Evolutionary conservation across 2,329 filamentous ascomycete genomes (phyloP), one percentile per base, ranked within the genome.

Genomic region (Macrophomina phaseolina): DNA sequence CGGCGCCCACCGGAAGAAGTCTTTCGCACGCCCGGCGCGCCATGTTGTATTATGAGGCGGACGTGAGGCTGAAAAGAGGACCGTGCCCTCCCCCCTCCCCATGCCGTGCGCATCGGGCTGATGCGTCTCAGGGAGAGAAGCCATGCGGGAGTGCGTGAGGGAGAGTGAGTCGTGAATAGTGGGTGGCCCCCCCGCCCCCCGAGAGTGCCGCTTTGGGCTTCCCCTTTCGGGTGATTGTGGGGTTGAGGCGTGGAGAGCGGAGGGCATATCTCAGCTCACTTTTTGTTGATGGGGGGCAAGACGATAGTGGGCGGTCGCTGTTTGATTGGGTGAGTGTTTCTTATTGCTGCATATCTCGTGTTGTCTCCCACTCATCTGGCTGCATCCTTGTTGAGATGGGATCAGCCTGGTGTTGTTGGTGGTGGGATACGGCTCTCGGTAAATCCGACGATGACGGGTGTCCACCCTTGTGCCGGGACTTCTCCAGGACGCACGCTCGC

Each of bases 1-100:
- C 34, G 38, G 34, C 45, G 56, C 56, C 56, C 56, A 48, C 56
- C 56, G 56, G 56, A 61, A 61, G 56, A 61, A 61, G 40, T 61
- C 56, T 48, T 61, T 61, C 28, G 23, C 23, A 23, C 23, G 23
- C 23, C 23, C 23, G 23, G 23, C 23, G 23, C 23, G 23, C 23
- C 42, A 45, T 45, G 42, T 23, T 23, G 38, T 14, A n/a, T 14
- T 45, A 5, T 14, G 42, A 45, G 23, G 46, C 46, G 46, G 46
- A 45, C 42, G 5, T 45, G 42, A 45, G 42, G 42, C 42, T 45
- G 42, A n/a, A 14, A 14, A 45, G 42, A 45, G 7, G 42, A 14
- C 42, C 42, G 42, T 45, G 42, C 42, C 12, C n/a, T 9, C 45
- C 16, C 16, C 8, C 23, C 23, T 23, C 23, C 45, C 45, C 5